Evolutionary conservation across 495 filamentous ascomycete genomes (phyloP).

Genomic region (Trichocladium uniseriatum): DNA sequence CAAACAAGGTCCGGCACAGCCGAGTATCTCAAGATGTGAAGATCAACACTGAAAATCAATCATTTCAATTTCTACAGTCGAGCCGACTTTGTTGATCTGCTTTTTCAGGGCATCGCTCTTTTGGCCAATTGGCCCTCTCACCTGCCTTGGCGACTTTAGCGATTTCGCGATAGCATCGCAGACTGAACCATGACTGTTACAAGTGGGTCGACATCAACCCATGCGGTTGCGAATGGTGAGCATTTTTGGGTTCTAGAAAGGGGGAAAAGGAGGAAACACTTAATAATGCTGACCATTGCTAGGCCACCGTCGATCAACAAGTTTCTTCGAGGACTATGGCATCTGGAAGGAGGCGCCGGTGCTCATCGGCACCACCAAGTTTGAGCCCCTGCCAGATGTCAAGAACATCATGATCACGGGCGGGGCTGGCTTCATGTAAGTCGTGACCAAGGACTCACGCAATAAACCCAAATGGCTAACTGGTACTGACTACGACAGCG

Average conservation of each 20-base stretch:
- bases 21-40: too few relatives aligned
- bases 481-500: slow-evolving; percentile 24
- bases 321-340: slow-evolving; percentile 43
- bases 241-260: too few relatives aligned
- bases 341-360: slow-evolving; percentile 60
- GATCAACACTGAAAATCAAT: neutral
- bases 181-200: slow-evolving; percentile 2
- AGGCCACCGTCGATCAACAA: slow-evolving; percentile 15
- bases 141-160: neutral
- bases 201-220: neutral
- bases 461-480: slow-evolving; percentile 6
- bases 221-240: slow-evolving; percentile 4
- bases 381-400: slow-evolving; percentile 50
- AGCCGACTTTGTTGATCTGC: neutral
- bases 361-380: slow-evolving; percentile 53
- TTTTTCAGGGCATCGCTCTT: neutral
- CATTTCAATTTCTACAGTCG: neutral
- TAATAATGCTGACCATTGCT: neutral
- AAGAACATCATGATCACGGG: slow-evolving; percentile 68
- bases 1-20: too few relatives aligned
- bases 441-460: neutral
- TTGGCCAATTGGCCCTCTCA: neutral
- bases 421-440: slow-evolving; percentile 65
- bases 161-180: too few relatives aligned
- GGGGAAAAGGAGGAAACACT: too few relatives aligned